Conservation (phyloP, 2,329 filamentous ascomycete species). For the Aureobasidium subglaciale region DNA sequence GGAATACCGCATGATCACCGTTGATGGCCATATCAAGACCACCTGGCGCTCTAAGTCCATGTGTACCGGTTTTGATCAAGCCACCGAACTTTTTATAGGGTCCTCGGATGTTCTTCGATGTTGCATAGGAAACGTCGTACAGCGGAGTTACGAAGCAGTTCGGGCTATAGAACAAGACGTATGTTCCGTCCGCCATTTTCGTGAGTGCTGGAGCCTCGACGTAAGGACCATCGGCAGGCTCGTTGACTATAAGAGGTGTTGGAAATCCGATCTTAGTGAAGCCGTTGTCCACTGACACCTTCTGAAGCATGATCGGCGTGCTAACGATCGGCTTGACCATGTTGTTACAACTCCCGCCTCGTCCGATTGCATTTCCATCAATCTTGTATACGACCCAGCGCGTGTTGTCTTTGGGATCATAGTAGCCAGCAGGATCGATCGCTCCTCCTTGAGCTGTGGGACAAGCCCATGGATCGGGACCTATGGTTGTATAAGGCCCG, state of each 20-base stretch:
- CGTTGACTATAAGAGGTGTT: constrained; percentile 23
- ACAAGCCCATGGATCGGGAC: constrained; percentile 23
- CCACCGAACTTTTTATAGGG: constrained; percentile 22
- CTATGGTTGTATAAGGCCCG: constrained; percentile 25
- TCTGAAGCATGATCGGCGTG: constrained; percentile 21
- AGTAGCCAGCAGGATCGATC: constrained; percentile 25
- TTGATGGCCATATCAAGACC: constrained; percentile 27
- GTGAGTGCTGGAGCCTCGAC: constrained; percentile 27
- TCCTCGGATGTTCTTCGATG: constrained; percentile 15
- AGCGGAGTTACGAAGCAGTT: constrained; percentile 18
- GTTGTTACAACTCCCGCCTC: constrained; percentile 19
- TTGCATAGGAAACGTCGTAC: constrained; percentile 20
- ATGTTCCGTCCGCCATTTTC: constrained; percentile 19
- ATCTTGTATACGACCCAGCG: constrained; percentile 22
- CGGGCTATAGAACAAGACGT: constrained; percentile 19
- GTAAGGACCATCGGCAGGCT: constrained; percentile 25
- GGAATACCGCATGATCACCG: constrained; percentile 27
- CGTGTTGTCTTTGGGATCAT: constrained; percentile 18
- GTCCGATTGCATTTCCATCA: constrained; percentile 19
- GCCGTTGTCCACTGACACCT: constrained; percentile 19
- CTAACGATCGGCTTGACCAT: constrained; percentile 16
- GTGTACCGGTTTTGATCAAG: constrained; percentile 22
- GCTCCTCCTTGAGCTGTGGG: constrained; percentile 22
- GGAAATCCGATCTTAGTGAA: constrained; percentile 20
- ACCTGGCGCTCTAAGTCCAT: constrained; percentile 25